Percentiles rank a stretch among this genome's conserved stretches.
Conservation (phyloP, 75 land plant species). For the Pinus albicaulis region DNA sequence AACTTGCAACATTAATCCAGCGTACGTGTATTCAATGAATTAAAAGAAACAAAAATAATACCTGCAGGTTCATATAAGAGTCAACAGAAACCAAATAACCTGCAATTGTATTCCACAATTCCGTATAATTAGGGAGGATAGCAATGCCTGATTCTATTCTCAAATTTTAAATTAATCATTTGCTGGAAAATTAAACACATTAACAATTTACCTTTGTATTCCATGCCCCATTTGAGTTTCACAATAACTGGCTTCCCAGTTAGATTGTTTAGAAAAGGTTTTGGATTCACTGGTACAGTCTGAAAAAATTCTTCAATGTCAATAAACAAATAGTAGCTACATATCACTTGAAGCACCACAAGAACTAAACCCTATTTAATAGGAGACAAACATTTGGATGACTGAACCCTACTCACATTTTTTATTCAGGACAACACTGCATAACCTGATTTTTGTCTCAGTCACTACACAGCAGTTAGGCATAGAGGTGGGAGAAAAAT, state of each 20-base stretch:
- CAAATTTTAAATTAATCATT: neutral
- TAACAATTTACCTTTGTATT: constrained; percentile 78
- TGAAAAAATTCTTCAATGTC: constrained; percentile 16
- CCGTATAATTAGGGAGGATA: neutral
- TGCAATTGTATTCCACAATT: constrained; percentile 15
- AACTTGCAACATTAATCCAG: constrained; percentile 4
- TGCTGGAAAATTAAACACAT: neutral
- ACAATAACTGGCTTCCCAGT: constrained; percentile 98
- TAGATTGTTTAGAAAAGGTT: constrained; percentile 90
- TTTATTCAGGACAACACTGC: neutral
- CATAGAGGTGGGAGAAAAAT: neutral
- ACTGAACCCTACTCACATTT: neutral
- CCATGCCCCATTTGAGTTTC: constrained; percentile 99
- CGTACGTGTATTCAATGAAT: neutral
- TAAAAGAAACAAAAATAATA: constrained; percentile 12
- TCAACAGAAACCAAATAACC: constrained; percentile 95
- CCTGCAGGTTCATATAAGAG: constrained; percentile 98
- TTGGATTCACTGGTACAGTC: constrained; percentile 95
- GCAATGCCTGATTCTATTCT: neutral
- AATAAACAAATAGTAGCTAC: neutral
- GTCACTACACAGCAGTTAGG: neutral
- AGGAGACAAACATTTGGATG: neutral
- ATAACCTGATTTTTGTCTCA: neutral
- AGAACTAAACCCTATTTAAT: neutral
- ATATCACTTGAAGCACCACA: neutral